These are phyloP conservation scores for Microbotryum silenes-acaulis DNA, from an alignment of 1,284 basidiomycete species.

Conservation along the genomic window DNA sequence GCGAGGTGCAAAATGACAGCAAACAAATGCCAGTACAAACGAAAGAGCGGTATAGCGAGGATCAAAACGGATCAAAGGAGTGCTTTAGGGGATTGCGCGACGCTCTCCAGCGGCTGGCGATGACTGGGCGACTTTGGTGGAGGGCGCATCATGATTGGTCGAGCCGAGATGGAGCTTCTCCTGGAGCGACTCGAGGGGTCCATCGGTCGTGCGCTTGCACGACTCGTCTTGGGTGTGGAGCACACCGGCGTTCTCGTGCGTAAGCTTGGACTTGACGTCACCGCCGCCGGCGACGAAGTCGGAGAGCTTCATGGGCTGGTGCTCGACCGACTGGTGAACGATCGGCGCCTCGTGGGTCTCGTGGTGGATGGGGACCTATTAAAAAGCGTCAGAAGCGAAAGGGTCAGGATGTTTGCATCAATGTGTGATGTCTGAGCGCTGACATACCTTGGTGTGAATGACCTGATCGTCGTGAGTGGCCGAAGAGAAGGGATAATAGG, in stretches of 20 bases:
- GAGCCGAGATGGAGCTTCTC: conserved; percentile 11
- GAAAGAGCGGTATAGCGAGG: no score
- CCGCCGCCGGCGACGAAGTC: conserved; percentile 26
- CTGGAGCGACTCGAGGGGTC: conserved; percentile 21
- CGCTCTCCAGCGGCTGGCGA: no score
- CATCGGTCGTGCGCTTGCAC: conserved; percentile 21
- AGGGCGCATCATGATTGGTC: neutral
- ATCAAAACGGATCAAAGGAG: no score
- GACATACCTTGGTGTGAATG: neutral
- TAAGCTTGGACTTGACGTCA: conserved; percentile 25
- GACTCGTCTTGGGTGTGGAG: conserved; percentile 11
- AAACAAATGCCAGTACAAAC: no score
- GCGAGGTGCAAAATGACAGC: no score
- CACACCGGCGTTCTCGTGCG: conserved; percentile 15
- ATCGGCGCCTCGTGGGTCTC: conserved; percentile 26
- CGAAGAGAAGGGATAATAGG: neutral
- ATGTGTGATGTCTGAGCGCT: no score
- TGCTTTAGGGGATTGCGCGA: no score
- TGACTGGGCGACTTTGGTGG: no score
- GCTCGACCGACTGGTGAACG: conserved; percentile 20
- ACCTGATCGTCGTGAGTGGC: neutral
- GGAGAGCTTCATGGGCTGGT: conserved; percentile 22
- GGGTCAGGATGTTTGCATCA: neutral
- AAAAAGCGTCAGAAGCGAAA: neutral
- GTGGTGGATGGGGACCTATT: conserved; percentile 18